Evolutionary conservation across 2,329 filamentous ascomycete species (phyloP).

Genomic region (Pleurostoma richardsiae): DNA sequence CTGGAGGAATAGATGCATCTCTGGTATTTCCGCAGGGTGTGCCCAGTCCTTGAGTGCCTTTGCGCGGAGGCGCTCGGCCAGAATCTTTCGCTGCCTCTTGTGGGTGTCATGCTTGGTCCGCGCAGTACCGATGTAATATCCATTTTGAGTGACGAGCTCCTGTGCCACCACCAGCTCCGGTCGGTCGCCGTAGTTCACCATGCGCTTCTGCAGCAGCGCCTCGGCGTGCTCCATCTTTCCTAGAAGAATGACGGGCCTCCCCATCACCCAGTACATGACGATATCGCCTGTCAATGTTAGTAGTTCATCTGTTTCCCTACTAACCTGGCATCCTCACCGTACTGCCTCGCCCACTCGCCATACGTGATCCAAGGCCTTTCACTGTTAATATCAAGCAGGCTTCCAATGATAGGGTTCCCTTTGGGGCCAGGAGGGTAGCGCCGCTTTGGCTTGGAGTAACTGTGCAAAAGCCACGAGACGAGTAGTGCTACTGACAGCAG

Average conservation of each 20-base stretch:
- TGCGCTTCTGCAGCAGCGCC: neutral
- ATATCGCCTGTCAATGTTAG: neutral
- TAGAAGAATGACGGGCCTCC: neutral
- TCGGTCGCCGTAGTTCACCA: neutral
- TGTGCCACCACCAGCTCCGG: neutral
- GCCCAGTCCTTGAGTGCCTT: constrained; percentile 1
- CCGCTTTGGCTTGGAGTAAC: neutral
- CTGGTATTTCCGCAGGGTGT: neutral
- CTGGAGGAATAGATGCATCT: neutral
- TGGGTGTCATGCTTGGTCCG: neutral
- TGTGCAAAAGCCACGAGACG: neutral
- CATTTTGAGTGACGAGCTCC: neutral
- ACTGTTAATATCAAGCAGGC: neutral
- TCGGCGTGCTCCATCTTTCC: neutral
- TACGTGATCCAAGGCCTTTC: constrained; percentile 1
- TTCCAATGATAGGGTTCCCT: neutral
- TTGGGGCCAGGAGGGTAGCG: neutral
- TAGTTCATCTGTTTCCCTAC: neutral
- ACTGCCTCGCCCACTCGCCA: neutral
- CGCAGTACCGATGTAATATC: neutral
- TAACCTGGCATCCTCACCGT: neutral
- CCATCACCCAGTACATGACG: constrained; percentile 1
- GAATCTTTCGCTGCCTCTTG: neutral
- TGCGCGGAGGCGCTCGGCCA: neutral
- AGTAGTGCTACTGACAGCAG: neutral